Conservation (phyloP, 2,329 filamentous ascomycete genomes). For the Arachnomyces sp. region DNA sequence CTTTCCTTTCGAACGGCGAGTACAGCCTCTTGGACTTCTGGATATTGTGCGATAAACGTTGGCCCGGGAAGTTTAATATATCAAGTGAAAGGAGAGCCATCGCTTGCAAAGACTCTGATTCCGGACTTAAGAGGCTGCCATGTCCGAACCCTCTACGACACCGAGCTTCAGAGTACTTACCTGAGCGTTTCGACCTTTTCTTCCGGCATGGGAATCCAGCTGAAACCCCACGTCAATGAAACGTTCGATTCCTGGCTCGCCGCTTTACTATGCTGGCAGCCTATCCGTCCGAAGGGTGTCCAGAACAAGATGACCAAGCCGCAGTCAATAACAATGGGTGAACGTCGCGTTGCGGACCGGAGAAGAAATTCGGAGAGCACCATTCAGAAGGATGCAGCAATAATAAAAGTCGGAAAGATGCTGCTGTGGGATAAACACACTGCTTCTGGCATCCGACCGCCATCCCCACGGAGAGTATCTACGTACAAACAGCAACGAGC, state of each 20-base stretch:
- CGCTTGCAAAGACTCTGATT: constrained; percentile 41
- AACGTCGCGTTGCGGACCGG: constrained; percentile 35
- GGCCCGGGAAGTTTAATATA: constrained; percentile 44
- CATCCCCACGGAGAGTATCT: constrained; percentile 37
- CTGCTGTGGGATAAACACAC: constrained; percentile 80
- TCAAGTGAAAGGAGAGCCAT: constrained; percentile 43
- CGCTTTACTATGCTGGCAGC: constrained; percentile 46
- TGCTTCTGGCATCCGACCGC: constrained; percentile 29
- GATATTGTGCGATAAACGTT: constrained; percentile 46
- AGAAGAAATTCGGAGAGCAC: constrained; percentile 42
- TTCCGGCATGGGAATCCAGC: constrained; percentile 40
- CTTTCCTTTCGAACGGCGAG: constrained; percentile 42
- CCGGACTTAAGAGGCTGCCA: constrained; percentile 44
- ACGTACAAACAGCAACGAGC: constrained; percentile 51
- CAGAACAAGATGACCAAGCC: constrained; percentile 45
- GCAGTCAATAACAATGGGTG: constrained; percentile 37
- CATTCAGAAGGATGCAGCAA: constrained; percentile 61
- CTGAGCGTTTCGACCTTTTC: constrained; percentile 43
- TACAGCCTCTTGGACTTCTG: constrained; percentile 40
- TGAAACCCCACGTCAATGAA: constrained; percentile 43
- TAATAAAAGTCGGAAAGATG: constrained; percentile 92
- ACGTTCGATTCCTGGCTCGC: constrained; percentile 47
- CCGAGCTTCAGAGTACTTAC: constrained; percentile 38
- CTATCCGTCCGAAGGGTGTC: constrained; percentile 43
- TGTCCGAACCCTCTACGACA: constrained; percentile 41